Base-by-base conservation (phyloP, 352 stramenopile species). In the Globisporangium splendens region DNA sequence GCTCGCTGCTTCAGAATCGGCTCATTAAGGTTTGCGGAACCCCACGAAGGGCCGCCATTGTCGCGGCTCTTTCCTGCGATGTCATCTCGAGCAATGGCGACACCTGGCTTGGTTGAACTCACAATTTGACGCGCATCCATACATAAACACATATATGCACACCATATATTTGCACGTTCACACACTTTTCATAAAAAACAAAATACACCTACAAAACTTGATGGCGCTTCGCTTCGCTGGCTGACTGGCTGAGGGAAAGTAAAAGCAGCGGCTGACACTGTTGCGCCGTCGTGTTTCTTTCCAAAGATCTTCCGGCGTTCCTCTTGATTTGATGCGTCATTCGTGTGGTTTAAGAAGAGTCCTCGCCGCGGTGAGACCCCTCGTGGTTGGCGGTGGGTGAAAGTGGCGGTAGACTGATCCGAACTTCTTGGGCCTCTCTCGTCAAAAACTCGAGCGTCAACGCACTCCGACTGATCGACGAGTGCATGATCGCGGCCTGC, bases 401-500 rank as follows among this genome's bases (percentile, higher is more conserved):
- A 14, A 89, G 58, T 41, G 80, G 83, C n/a, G 83, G 83, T 21
- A 93, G 56, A 72, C 83, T 93, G 50, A 94, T 84, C 22, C 83
- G 82, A 48, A 94, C 75, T 54, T 94, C 85, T 8, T 75, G 78
- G 14, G 85, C 75, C 62, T 84, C 81, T 8, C 70, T 73, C 2
- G 85, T 94, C 33, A 94, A 63, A 47, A 94, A 94, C 49, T 88
- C 71, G 47, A 92, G 80, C 75, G 90, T 84, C 8, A 77, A 66
- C 22, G 73, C 61, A 44, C 73, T 89, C n/a, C 78, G 69, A 56
- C 79, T 91, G 46, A 92, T 82, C 15, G 64, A 70, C 39, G 85
- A 88, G 66, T 92, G 85, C 85, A 94, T 94, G 62, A 91, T 89
- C 12, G 79, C 77, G 3, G 80, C 83, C 51, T 94, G 80, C 39